These are phyloP conservation scores for Selaginella tamariscina DNA, from an alignment of 75 land plant genomes.

Conservation along the genomic window DNA sequence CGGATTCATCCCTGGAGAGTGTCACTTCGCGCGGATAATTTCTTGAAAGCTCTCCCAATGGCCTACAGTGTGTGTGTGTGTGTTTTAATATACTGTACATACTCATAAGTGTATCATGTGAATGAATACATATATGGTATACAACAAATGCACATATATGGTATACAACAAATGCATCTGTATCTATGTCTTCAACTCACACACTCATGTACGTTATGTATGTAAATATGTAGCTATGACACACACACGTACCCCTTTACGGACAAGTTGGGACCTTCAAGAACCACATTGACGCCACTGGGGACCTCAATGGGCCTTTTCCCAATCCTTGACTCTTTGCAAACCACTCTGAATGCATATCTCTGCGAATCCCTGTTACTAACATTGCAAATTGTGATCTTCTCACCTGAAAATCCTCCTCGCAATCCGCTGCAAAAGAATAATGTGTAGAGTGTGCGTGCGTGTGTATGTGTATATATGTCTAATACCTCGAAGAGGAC, in stretches of 20 bases:
- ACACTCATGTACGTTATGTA: too few relatives aligned
- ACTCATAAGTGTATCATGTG: too few relatives aligned
- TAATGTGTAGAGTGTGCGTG: not conserved
- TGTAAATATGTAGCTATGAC: too few relatives aligned
- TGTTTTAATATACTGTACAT: too few relatives aligned
- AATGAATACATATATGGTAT: too few relatives aligned
- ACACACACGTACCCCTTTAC: too few relatives aligned
- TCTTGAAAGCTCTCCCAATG: constrained; percentile 70
- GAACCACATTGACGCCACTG: constrained; percentile 47
- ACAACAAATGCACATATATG: too few relatives aligned
- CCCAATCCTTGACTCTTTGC: constrained; percentile 91
- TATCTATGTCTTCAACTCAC: too few relatives aligned
- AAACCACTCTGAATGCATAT: not conserved
- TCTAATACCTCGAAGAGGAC: not conserved
- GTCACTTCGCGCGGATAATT: constrained; percentile 78
- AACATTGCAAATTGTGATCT: not conserved
- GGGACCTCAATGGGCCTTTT: constrained; percentile 75
- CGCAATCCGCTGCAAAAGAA: not conserved
- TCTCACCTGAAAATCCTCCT: not conserved
- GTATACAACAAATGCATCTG: too few relatives aligned
- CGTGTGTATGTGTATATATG: too few relatives aligned
- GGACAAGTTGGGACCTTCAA: constrained; percentile 58
- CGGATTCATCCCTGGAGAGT: constrained; percentile 40
- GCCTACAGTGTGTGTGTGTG: too few relatives aligned
- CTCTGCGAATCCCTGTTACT: not conserved